These are phyloP conservation scores for Boeremia lycopersici DNA, from an alignment of 2,329 filamentous ascomycete genomes.

Conservation along the genomic window DNA sequence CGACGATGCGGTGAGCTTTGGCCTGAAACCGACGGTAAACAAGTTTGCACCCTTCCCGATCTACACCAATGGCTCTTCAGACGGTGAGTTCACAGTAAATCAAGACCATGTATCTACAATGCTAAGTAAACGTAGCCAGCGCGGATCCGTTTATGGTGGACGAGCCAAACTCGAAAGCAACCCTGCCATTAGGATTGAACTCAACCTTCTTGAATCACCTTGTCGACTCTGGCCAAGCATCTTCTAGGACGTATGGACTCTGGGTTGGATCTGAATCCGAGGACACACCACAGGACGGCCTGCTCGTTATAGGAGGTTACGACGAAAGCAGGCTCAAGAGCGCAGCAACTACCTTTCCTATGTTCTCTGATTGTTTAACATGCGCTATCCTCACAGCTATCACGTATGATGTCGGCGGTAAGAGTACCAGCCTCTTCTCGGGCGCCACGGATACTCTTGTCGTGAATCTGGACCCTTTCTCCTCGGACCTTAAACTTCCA, in stretches of 20 bases:
- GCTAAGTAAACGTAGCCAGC: background rate
- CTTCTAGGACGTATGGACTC: slow-evolving; percentile 24
- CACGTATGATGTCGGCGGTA: slow-evolving; percentile 22
- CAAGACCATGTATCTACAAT: background rate
- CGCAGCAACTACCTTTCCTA: slow-evolving; percentile 23
- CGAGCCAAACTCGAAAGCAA: slow-evolving; percentile 9
- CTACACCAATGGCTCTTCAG: slow-evolving; percentile 8
- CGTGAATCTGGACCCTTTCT: slow-evolving; percentile 23
- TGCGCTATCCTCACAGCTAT: slow-evolving; percentile 27
- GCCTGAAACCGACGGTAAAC: slow-evolving; percentile 19
- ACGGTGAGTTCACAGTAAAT: slow-evolving; percentile 17
- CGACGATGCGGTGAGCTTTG: slow-evolving; percentile 21
- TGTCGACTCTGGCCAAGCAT: slow-evolving; percentile 24
- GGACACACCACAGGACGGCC: slow-evolving; percentile 22
- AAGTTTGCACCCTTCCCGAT: slow-evolving; percentile 22
- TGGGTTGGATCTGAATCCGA: slow-evolving; percentile 27
- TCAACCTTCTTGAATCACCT: slow-evolving; percentile 24
- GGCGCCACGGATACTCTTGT: slow-evolving; percentile 17
- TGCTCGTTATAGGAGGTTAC: slow-evolving; percentile 24
- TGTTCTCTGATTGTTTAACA: slow-evolving; percentile 27
- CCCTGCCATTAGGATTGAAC: slow-evolving; percentile 21
- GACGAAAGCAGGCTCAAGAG: slow-evolving; percentile 22
- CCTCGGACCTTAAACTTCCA: slow-evolving; percentile 19
- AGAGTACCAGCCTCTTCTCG: slow-evolving; percentile 21
- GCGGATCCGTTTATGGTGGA: background rate